A percentile compares a stretch with the other conserved stretches of the same genome.
phyloP scores from a whole-genome alignment of 192 early-diverging fungal species.

The Pilobolus umbonatus region DNA sequence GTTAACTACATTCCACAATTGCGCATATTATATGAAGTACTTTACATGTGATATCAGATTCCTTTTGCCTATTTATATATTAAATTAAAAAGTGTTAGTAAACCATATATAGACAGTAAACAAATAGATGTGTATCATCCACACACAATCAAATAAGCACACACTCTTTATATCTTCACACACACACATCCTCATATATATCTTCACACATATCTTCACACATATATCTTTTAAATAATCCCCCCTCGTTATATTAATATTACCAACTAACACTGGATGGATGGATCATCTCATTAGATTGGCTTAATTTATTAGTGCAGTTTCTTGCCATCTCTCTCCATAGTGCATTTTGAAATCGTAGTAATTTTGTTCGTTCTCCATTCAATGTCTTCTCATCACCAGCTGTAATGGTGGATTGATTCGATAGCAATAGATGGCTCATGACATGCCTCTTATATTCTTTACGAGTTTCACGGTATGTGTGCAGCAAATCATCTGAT shows the following conservation, averaged over 20 bases:
- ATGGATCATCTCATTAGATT: constrained; percentile 8
- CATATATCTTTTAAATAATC: no score
- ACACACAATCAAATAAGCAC: no score
- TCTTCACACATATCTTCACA: no score
- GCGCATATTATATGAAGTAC: not conserved
- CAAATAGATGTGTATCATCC: no score
- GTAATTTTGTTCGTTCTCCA: constrained; percentile 21
- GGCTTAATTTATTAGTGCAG: constrained; percentile 15
- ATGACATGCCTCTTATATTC: not conserved
- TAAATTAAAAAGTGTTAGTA: not conserved
- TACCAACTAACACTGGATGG: constrained; percentile 37
- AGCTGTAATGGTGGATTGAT: not conserved
- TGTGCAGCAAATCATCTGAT: constrained; percentile 12
- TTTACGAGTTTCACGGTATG: constrained; percentile 20
- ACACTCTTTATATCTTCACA: no score
- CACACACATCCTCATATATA: no score
- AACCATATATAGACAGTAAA: not conserved
- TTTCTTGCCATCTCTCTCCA: constrained; percentile 33
- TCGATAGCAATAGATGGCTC: not conserved
- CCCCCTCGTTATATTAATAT: not conserved
- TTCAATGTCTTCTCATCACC: not conserved
- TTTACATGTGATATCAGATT: constrained; percentile 38
- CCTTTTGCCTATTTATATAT: constrained; percentile 33
- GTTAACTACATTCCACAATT: not conserved
- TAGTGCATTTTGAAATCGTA: constrained; percentile 36